Base-by-base conservation (phyloP, 2,329 filamentous ascomycete species). In the Colletotrichum navitas region DNA sequence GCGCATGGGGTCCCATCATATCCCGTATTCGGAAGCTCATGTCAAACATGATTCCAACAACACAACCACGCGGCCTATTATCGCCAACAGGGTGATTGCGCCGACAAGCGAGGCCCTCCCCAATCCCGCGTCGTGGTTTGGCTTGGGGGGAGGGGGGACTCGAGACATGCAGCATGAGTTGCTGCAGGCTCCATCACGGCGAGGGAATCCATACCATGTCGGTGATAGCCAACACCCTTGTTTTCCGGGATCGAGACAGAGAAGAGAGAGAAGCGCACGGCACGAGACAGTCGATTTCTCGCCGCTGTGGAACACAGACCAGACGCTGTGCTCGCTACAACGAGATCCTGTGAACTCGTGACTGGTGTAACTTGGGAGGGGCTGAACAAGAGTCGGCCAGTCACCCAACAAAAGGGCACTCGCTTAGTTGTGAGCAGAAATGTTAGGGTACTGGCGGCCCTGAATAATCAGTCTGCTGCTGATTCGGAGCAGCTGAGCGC, bases 241-340 rank as follows among this genome's bases (percentile, higher is more conserved):
- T 34, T 14, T 18, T n/a, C 11, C 21, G 14, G 29, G 34, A 5
- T 14, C 4, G 29, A 29, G 43, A 54, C 54, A 56, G 29, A 52
- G 41, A 16, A 51, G 45, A 29, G 58, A 32, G 24, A 16, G 41
- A 59, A 62, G 26, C 52, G 39, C 43, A 55, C 32, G 64, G 59
- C 65, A 26, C 56, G 55, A 49, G 49, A 61, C 14, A 47, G 39
- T 10, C 10, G 54, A 54, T 64, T 60, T 60, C 65, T 66, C 69
- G 69, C 69, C 65, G 69, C n/a, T 54, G 69, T 51, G 47, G 60
- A 60, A 71, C 65, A 69, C 26, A 63, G 54, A 64, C 43, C 47
- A 64, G 58, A 47, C 41, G 59, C 26, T 49, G 45, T 68, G 54
- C 52, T 59, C 18, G 45, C 32, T 16, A 32, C 36, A 18, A 54